Percentiles rank a stretch among this genome's conserved stretches.
These are phyloP conservation scores for Leccinum obscurum DNA, from an alignment of 768 basidiomycete genomes.

Conservation along the genomic window DNA sequence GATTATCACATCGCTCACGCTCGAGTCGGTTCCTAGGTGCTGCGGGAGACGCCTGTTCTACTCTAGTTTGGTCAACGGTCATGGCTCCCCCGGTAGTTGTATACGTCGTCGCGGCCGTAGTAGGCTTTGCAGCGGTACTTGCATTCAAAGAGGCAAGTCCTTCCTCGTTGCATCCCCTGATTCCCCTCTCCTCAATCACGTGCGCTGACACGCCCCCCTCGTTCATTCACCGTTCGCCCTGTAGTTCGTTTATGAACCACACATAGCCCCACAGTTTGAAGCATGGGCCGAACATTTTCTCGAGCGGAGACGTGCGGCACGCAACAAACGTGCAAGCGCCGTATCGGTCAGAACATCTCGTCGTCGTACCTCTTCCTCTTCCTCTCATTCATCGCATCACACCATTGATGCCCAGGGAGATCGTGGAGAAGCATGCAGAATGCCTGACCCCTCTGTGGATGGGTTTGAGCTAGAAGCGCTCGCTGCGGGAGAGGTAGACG, in stretches of 20 bases:
- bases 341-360: constrained; percentile 22
- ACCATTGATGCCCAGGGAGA: constrained; percentile 9
- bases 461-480: constrained; percentile 54
- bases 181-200: constrained; percentile 15
- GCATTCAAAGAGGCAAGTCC: constrained; percentile 59
- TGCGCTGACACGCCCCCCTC: constrained; percentile 20
- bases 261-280: constrained; percentile 66
- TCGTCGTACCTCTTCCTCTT: constrained; percentile 13
- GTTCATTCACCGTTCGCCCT: constrained; percentile 2
- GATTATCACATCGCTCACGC: not conserved
- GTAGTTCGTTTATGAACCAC: constrained; percentile 71
- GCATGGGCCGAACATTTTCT: constrained; percentile 39
- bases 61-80: constrained; percentile 3
- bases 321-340: constrained; percentile 27
- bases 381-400: constrained; percentile 11
- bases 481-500: constrained; percentile 47
- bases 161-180: not conserved
- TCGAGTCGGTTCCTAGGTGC: constrained; percentile 1
- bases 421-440: not conserved
- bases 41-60: constrained; percentile 14
- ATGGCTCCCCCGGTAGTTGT: constrained; percentile 41
- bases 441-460: constrained; percentile 20
- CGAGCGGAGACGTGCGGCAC: constrained; percentile 29
- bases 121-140: constrained; percentile 47
- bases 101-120: constrained; percentile 52